Base-by-base conservation (phyloP, 768 basidiomycete species). In the Lentinula sp. region DNA sequence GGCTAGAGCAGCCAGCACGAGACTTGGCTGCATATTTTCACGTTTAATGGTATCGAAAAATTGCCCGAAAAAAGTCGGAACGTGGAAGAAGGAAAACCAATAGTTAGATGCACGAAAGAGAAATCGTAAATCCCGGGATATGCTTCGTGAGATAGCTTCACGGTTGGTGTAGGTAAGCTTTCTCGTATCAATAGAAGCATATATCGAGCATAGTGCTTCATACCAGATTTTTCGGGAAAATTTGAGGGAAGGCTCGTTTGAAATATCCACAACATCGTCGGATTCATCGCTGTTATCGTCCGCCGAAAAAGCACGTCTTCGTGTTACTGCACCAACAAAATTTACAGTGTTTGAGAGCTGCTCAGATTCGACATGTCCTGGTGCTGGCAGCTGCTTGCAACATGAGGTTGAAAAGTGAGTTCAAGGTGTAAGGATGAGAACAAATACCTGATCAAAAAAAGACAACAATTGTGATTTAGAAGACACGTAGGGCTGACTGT, bases 181-280 rank as follows among this genome's bases (percentile, higher is more conserved):
- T 6, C 18, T 32, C 10, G 39, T 68, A 70, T 60, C 69, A 72
- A 31, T 64, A 16, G 76, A 76, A 34, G 71, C 60, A 69, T 90
- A 90, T 32, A 86, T 67, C 43, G 75, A 73, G 39, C 89, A 71
- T 16, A 91, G 76, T 4, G 81, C 83, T 67, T 91, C 91, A 86
- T 87, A 92, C 90, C 90, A 91, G 23, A 83, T 85, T 74, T 87
- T 84, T 54, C 88, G 86, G 16, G 78, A 75, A 70, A 88, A 89
- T 52, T 80, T 78, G 40, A 88, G 72, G 8, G 87, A 87, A 6
- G 89, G 89, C 63, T 85, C 82, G 50, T 74, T 68, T 5, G 67
- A 69, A n/a, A 86, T 81, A 43, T 71, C 70, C n/a, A 61, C 55
- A 45, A 51, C 60, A 7, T 66, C 64, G 15, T 65, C 61, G 21